Percentiles rank a stretch among this genome's conserved stretches.
phyloP scores from a whole-genome alignment of 2,329 filamentous ascomycete species.

The Aspergillus tanneri region DNA sequence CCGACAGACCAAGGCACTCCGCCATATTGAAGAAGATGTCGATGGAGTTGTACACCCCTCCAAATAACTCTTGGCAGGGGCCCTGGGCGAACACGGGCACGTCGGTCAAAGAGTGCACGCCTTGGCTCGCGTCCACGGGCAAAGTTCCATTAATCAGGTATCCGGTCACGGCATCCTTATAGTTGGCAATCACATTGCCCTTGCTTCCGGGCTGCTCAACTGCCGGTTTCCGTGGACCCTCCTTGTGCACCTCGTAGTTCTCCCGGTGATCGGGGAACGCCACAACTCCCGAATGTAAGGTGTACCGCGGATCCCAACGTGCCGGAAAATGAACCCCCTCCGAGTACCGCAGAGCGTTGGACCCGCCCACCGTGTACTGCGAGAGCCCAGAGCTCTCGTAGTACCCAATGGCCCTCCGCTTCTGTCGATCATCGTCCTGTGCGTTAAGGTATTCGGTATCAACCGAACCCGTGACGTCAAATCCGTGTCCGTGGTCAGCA shows the following conservation, averaged over 20 bases:
- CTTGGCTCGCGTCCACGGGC: conserved; percentile 61
- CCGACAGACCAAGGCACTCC: conserved; percentile 39
- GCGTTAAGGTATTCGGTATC: conserved; percentile 74
- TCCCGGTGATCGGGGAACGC: conserved; percentile 75
- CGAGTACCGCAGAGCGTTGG: conserved; percentile 61
- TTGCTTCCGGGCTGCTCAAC: conserved; percentile 53
- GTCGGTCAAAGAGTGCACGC: conserved; percentile 75
- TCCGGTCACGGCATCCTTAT: conserved; percentile 63
- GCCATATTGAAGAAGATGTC: conserved; percentile 45
- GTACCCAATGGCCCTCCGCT: conserved; percentile 71
- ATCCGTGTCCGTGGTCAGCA: conserved; percentile 86
- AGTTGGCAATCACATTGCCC: conserved; percentile 65
- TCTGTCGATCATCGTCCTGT: conserved; percentile 65
- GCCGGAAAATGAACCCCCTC: conserved; percentile 74
- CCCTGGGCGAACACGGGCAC: conserved; percentile 76
- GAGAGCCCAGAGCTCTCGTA: conserved; percentile 73
- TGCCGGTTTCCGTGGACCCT: conserved; percentile 63
- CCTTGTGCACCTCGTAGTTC: conserved; percentile 69
- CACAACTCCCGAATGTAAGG: conserved; percentile 69
- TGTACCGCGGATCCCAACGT: conserved; percentile 83
- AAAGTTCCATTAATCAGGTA: conserved; percentile 76
- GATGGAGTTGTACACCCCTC: conserved; percentile 45
- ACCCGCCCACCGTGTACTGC: conserved; percentile 67
- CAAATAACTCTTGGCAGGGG: conserved; percentile 74
- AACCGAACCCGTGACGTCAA: conserved; percentile 79